Evolutionary conservation across 2,329 filamentous ascomycete genomes (phyloP).

Genomic region (Aureobasidium melanogenum): DNA sequence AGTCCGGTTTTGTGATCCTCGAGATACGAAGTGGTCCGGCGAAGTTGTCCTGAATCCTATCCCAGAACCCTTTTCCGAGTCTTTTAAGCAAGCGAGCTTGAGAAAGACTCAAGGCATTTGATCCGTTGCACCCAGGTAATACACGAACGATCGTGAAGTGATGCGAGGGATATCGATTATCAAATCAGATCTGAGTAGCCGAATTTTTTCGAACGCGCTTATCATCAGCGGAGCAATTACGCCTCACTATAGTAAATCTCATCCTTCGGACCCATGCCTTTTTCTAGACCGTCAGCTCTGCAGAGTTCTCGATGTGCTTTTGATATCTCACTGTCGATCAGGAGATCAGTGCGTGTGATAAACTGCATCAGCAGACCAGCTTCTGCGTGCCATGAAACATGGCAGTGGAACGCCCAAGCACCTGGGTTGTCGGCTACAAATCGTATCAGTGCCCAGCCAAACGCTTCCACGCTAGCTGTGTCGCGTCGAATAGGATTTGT

Average conservation of each 20-base stretch:
- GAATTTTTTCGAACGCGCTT: no score
- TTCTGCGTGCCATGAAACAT: constrained; percentile 51
- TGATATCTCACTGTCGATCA: constrained; percentile 37
- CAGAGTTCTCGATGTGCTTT: constrained; percentile 40
- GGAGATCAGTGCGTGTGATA: constrained; percentile 38
- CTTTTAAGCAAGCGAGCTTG: neutral
- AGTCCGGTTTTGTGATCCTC: neutral
- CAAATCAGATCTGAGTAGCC: neutral
- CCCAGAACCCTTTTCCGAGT: neutral
- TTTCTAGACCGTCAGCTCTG: constrained; percentile 36
- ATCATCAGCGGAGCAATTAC: neutral
- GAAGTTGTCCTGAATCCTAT: neutral
- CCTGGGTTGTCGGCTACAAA: constrained; percentile 51
- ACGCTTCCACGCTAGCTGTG: constrained; percentile 45
- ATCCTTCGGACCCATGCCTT: constrained; percentile 43
- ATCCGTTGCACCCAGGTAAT: neutral
- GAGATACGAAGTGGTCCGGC: neutral
- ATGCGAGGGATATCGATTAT: neutral
- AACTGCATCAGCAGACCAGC: constrained; percentile 54
- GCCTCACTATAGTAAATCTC: constrained; percentile 22
- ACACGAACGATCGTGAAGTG: no score
- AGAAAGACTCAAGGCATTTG: neutral
- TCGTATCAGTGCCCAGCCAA: constrained; percentile 47
- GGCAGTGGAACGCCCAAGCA: constrained; percentile 51
- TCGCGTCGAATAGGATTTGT: constrained; percentile 42